A percentile compares a stretch with the other conserved stretches of the same genome.
Evolutionary conservation across 345 rosid species (phyloP).

Genomic region (Populus nigra): DNA sequence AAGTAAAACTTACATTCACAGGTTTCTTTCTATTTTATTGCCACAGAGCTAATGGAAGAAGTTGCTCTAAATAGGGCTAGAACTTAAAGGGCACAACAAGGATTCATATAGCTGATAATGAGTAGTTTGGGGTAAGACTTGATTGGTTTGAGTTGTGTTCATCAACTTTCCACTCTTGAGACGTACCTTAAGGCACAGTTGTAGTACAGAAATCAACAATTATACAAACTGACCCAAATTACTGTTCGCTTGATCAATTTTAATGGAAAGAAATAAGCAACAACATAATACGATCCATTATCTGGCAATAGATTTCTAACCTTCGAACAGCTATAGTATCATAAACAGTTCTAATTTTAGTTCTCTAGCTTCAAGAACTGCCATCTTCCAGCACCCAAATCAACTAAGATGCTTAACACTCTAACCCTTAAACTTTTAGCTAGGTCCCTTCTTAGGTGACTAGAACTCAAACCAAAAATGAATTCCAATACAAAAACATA

Average conservation of each 20-base stretch:
- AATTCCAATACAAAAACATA: background rate
- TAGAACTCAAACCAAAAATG: background rate
- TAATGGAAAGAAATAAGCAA: background rate
- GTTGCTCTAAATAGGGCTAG: background rate
- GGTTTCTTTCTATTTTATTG: background rate
- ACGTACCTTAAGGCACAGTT: too few species aligned
- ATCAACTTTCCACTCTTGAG: background rate
- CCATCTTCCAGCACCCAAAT: background rate
- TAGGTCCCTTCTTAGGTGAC: background rate
- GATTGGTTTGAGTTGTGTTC: background rate
- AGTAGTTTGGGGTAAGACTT: background rate
- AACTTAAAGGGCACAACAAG: background rate
- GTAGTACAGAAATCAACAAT: background rate
- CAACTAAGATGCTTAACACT: background rate
- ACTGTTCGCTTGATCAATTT: background rate
- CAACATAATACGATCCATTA: background rate
- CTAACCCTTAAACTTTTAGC: background rate
- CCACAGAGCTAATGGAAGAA: background rate
- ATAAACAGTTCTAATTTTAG: background rate
- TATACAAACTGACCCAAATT: background rate
- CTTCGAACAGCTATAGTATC: background rate
- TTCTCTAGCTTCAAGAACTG: background rate
- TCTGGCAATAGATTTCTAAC: background rate
- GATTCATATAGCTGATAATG: background rate
- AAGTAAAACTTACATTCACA: background rate